Base-by-base conservation (phyloP, 345 rosid genomes). In the Eucalyptus sideroxylon region DNA sequence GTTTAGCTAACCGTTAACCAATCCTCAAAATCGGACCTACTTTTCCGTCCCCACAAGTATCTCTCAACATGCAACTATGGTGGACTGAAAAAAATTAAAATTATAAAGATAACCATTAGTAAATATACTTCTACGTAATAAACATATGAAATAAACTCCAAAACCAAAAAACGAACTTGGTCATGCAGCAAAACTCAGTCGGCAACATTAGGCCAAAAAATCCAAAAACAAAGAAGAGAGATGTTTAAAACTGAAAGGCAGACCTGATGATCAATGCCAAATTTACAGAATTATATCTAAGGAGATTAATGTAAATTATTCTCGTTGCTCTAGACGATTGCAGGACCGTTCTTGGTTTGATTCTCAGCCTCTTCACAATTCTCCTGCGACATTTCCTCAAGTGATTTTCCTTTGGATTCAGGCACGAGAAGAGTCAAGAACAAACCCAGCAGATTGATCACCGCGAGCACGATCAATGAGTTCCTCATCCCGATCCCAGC, bases 351-450 rank as follows among this genome's bases (percentile, higher is more conserved):
- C 30, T n/a, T 42, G 85, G 86, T 6, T 13, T 21, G 86, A 37
- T 77, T 86, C 53, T 89, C 86, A 12, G 31, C 27, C 5, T 37
- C 90, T 45, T 89, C 88, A 21, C 44, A 69, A 17, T 50, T 65
- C 85, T 89, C 90, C 59, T 34, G 42, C 5, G 50, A 87, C 89
- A 90, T 60, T 86, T 87, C 91, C 89, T 60, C 93, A 82, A 53
- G 91, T 21, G 50, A 91, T 69, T 56, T 91, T 86, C 90, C 90
- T 81, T 55, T 91, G 87, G 81, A 87, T 72, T 91, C 91, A 2
- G 91, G 91, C 50, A 90, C 91, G 86, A 90, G 87, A 23, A 88
- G 90, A 17, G 92, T 91, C 87, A 67, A 85, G 34, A 87, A 37
- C 80, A 91, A 16, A 27, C 93, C 93, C 49, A 88, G 42, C 26